These are phyloP conservation scores for Nicotiana paniculata DNA, from an alignment of 257 asterid species.

Conservation along the genomic window DNA sequence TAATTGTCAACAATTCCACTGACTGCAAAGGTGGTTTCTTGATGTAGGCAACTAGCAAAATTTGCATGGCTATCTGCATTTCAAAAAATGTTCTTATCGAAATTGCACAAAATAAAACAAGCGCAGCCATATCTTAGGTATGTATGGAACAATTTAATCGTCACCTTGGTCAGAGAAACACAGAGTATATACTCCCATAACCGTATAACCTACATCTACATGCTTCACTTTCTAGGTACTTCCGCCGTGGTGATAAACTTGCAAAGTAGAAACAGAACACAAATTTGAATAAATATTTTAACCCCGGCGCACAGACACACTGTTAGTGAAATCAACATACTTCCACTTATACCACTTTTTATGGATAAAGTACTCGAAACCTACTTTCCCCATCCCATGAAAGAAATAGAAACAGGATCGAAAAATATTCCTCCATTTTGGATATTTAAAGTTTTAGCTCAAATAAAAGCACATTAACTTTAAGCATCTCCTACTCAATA, in stretches of 20 bases:
- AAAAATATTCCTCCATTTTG: neutral
- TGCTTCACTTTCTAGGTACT: neutral
- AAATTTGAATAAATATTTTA: neutral
- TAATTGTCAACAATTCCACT: neutral
- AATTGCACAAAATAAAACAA: neutral
- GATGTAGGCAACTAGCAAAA: neutral
- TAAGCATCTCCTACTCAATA: neutral
- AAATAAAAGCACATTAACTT: neutral
- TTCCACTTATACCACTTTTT: neutral
- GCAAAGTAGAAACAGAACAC: neutral
- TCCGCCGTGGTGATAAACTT: neutral
- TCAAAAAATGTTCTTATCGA: neutral
- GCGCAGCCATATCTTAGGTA: neutral
- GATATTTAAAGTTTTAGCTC: neutral
- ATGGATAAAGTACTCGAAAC: neutral
- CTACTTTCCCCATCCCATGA: neutral
- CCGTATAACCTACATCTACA: neutral
- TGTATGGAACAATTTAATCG: neutral
- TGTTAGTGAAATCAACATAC: neutral
- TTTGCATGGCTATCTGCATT: neutral
- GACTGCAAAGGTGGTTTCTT: conserved; percentile 6
- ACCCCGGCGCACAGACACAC: neutral
- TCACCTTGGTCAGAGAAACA: neutral
- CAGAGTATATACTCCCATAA: too few species aligned
- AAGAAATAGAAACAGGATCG: neutral